phyloP scores from a whole-genome alignment of 169 alveolate species.

The Plasmodium gonderi region DNA sequence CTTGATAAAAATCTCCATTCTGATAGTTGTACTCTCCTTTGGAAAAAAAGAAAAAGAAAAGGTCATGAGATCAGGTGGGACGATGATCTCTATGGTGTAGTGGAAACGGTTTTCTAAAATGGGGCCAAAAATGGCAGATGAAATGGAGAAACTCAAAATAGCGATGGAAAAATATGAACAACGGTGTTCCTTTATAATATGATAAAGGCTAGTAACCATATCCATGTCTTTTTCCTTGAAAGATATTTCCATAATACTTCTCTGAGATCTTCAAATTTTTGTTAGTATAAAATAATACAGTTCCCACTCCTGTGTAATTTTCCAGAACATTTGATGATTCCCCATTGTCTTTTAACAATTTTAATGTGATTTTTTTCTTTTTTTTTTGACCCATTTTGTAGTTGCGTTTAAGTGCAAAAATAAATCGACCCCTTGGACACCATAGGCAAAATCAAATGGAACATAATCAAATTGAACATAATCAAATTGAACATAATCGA shows the following conservation, averaged over 20 bases:
- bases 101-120: too few species aligned
- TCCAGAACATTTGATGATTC: slow-evolving; percentile 17
- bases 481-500: too few species aligned
- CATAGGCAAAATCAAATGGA: background rate
- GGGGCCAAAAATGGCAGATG: background rate
- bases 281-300: slow-evolving; percentile 30
- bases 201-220: slow-evolving; percentile 9
- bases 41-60: background rate
- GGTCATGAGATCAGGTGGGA: too few species aligned
- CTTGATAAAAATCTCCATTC: slow-evolving; percentile 62
- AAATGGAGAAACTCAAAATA: background rate
- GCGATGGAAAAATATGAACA: background rate
- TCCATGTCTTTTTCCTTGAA: slow-evolving; percentile 66
- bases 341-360: slow-evolving; percentile 52
- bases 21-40: slow-evolving; percentile 39
- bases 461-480: too few species aligned
- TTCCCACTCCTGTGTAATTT: slow-evolving; percentile 61
- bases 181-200: background rate
- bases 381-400: slow-evolving; percentile 31
- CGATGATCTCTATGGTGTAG: background rate
- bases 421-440: background rate
- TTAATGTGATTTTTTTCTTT: background rate
- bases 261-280: slow-evolving; percentile 33
- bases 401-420: background rate
- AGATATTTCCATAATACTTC: slow-evolving; percentile 60